phyloP scores from a whole-genome alignment of 2,329 filamentous ascomycete species.

The Cylindrodendrum hubeiense region DNA sequence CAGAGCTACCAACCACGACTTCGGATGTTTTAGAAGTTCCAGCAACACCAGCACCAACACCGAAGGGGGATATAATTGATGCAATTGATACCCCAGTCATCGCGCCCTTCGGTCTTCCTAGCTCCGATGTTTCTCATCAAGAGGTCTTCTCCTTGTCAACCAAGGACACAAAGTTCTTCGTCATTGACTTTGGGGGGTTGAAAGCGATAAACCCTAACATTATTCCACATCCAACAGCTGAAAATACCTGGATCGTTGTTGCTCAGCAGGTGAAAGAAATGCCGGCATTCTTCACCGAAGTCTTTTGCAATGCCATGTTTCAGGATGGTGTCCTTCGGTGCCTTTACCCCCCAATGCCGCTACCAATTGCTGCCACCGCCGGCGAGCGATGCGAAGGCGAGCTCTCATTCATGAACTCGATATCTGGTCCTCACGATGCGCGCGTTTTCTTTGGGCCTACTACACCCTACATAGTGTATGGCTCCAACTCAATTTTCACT shows the following conservation, averaged over 20 bases:
- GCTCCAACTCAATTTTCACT: constrained; percentile 65
- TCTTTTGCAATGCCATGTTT: constrained; percentile 65
- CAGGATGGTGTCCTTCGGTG: constrained; percentile 56
- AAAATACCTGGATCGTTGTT: constrained; percentile 63
- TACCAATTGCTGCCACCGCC: constrained; percentile 61
- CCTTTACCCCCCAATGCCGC: constrained; percentile 51
- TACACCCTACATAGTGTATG: constrained; percentile 64
- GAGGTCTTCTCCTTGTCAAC: constrained; percentile 62
- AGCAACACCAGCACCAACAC: not conserved
- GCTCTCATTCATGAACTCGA: constrained; percentile 55
- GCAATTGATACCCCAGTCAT: not conserved
- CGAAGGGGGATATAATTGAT: not conserved
- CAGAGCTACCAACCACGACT: not conserved
- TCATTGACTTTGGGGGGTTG: constrained; percentile 59
- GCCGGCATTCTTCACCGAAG: constrained; percentile 53
- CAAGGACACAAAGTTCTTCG: constrained; percentile 60
- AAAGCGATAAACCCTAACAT: constrained; percentile 67
- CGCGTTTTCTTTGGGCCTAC: constrained; percentile 68
- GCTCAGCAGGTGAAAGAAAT: constrained; percentile 57
- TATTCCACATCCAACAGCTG: constrained; percentile 64
- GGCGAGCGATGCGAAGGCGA: constrained; percentile 60
- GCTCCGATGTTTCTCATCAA: too few species aligned
- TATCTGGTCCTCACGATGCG: constrained; percentile 68
- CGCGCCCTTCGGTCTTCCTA: too few species aligned
- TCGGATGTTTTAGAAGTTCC: not conserved